phyloP scores from a whole-genome alignment of 768 basidiomycete genomes.

The Phanerochaete sordida region DNA sequence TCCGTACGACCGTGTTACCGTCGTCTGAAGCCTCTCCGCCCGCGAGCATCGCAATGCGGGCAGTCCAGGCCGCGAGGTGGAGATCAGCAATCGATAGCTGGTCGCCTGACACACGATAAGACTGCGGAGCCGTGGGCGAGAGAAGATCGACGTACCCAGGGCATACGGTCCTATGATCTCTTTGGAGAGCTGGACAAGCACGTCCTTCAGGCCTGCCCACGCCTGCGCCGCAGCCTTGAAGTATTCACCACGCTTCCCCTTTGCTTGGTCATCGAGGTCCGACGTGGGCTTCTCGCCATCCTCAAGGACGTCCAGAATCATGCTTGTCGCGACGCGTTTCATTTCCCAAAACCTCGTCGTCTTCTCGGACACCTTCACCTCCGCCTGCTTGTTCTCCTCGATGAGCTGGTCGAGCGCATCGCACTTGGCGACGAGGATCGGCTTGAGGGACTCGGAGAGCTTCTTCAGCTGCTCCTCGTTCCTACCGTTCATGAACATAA shows the following conservation, averaged over 20 bases:
- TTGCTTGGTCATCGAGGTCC: conserved; percentile 38
- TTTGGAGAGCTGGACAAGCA: conserved; percentile 45
- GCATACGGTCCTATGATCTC: conserved; percentile 62
- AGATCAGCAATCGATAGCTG: conserved; percentile 80
- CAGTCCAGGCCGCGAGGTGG: conserved; percentile 76
- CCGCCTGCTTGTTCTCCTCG: conserved; percentile 44
- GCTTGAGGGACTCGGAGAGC: conserved; percentile 41
- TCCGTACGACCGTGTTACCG: conserved; percentile 46
- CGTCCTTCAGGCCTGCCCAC: conserved; percentile 49
- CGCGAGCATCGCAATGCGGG: conserved; percentile 52
- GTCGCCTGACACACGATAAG: conserved; percentile 50
- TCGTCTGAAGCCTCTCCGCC: conserved; percentile 51
- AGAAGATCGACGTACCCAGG: conserved; percentile 45
- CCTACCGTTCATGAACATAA: conserved; percentile 58
- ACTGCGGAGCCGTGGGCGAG: neutral
- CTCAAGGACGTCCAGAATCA: conserved; percentile 42
- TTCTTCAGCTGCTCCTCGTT: conserved; percentile 46
- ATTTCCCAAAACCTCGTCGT: conserved; percentile 59
- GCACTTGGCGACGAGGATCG: conserved; percentile 43
- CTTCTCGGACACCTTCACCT: conserved; percentile 55
- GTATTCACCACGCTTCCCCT: conserved; percentile 43
- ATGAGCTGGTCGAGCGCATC: conserved; percentile 44
- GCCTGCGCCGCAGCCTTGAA: conserved; percentile 44
- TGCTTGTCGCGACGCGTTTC: conserved; percentile 43
- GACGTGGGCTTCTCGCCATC: conserved; percentile 37